phyloP scores from a whole-genome alignment of 495 filamentous ascomycete genomes.

The Penicillium robsamsonii region DNA sequence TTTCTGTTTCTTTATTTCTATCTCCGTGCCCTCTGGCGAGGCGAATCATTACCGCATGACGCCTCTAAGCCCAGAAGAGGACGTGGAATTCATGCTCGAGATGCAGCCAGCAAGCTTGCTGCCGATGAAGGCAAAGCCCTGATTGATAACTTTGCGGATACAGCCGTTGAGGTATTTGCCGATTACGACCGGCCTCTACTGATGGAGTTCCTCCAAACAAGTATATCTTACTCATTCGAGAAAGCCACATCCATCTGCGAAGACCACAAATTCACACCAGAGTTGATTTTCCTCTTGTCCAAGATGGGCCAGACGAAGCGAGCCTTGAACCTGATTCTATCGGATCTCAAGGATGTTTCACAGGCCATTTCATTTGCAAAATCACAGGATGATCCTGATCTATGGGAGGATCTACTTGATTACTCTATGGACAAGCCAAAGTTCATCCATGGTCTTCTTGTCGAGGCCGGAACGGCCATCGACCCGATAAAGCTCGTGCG shows the following conservation, averaged over 20 bases:
- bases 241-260: constrained; percentile 76
- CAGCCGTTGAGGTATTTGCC: constrained; percentile 81
- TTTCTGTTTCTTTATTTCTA: constrained; percentile 89
- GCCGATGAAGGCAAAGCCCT: constrained; percentile 68
- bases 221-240: constrained; percentile 79
- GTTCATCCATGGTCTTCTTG: constrained; percentile 88
- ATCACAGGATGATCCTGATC: constrained; percentile 80
- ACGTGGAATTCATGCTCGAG: constrained; percentile 37
- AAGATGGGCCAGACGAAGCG: constrained; percentile 92
- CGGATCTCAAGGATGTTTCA: constrained; percentile 79
- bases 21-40: constrained; percentile 78
- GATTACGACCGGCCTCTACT: constrained; percentile 74
- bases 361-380: constrained; percentile 94
- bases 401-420: constrained; percentile 92
- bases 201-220: constrained; percentile 82
- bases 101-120: constrained; percentile 45
- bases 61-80: constrained; percentile 39
- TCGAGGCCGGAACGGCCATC: constrained; percentile 90
- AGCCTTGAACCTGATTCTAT: constrained; percentile 87
- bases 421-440: constrained; percentile 95
- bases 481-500: constrained; percentile 86
- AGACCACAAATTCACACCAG: constrained; percentile 70
- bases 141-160: constrained; percentile 80
- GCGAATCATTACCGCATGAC: constrained; percentile 52
- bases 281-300: constrained; percentile 89